These are phyloP conservation scores for Rhodotorula sp. DNA, from an alignment of 1,284 basidiomycete genomes.

Conservation along the genomic window DNA sequence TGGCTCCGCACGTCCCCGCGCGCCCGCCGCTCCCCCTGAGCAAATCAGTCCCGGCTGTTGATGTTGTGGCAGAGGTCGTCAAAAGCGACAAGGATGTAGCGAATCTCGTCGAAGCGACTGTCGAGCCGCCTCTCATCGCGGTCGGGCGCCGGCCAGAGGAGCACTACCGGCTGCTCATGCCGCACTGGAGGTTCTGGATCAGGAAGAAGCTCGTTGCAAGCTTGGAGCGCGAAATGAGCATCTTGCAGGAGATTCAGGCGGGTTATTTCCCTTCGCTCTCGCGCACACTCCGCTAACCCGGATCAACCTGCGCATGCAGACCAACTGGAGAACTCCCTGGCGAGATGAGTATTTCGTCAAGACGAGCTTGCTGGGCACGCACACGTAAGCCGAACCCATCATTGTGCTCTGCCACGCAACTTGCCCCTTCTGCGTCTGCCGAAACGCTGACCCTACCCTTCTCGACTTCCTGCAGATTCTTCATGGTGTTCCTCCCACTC, in stretches of 20 bases:
- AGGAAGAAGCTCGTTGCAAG: slow-evolving; percentile 63
- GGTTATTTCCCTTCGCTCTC: slow-evolving; percentile 37
- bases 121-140: neutral
- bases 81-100: neutral
- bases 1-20: neutral
- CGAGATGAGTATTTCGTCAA: slow-evolving; percentile 89
- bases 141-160: slow-evolving; percentile 6
- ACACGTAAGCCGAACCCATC: slow-evolving; percentile 55
- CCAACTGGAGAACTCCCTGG: slow-evolving; percentile 64
- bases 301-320: slow-evolving; percentile 51
- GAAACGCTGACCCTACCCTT: neutral
- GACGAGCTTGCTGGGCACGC: slow-evolving; percentile 74
- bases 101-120: neutral
- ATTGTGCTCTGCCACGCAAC: too few relatives aligned
- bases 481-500: slow-evolving; percentile 83
- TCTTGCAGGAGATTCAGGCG: slow-evolving; percentile 73
- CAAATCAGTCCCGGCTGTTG: neutral
- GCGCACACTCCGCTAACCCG: neutral
- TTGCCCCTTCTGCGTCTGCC: too few relatives aligned
- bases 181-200: slow-evolving; percentile 64
- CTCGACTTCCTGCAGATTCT: slow-evolving; percentile 59
- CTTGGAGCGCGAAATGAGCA: slow-evolving; percentile 66
- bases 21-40: neutral
- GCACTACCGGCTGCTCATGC: slow-evolving; percentile 63
- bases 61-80: neutral